Evolutionary conservation across 495 filamentous ascomycete species (phyloP), one percentile per base, ranked within the genome.

Genomic region (Hyaloscypha variabilis): DNA sequence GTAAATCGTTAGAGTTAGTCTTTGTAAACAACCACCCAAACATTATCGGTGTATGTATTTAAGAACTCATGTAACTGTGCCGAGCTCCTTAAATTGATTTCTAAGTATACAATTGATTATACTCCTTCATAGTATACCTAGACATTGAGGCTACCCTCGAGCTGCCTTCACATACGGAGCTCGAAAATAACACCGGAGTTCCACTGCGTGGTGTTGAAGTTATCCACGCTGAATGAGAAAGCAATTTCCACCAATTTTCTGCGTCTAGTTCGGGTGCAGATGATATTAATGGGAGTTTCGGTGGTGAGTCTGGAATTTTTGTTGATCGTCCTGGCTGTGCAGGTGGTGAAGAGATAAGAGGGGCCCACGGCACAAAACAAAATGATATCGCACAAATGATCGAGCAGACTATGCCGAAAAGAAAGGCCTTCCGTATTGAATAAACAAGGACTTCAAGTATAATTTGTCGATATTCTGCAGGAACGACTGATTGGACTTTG

Each of bases 341-440:
- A 8, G 11, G 19, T 5, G 49, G 49, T 25, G 49, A 2, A 51
- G 49, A n/a, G 10, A 17, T 8, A 51, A 51, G 49, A 19, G 49
- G 49, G 23, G 49, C 23, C 49, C 49, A 51, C n/a, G 49, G 49
- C 49, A 51, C 49, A 51, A 51, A n/a, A 21, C 8, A 51, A 51
- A 51, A 51, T 51, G 49, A 51, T 2, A 51, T 25, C 23, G 49
- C 49, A 51, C 49, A 51, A 51, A 51, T 19, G 1, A 51, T 51
- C 49, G 49, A 51, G 49, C 49, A 51, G 49, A n/a, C n/a, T 25
- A 51, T 21, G 49, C 49, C 49, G 3, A 51, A 51, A 51, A 51
- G 19, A 25, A 51, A 51, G 19, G 49, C 23, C 49, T 51, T 25
- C 49, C 49, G 49, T 51, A 51, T 51, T 25, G 49, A 51, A 19